These are phyloP conservation scores for Bisporella sp. DNA, from an alignment of 2,329 filamentous ascomycete genomes.

Conservation along the genomic window DNA sequence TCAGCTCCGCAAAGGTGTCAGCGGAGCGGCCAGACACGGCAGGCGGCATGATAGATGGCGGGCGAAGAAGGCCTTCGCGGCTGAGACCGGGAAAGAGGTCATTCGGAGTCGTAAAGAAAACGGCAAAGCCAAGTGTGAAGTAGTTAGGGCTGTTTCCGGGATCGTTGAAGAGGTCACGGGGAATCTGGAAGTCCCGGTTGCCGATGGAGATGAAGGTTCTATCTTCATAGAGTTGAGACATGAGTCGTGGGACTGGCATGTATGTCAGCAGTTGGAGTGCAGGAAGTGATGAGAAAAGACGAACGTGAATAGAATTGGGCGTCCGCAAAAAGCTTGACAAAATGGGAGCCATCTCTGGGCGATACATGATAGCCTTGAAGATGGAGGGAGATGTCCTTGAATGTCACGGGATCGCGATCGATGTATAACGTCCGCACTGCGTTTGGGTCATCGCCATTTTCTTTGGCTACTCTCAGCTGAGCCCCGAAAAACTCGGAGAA, in stretches of 20 bases:
- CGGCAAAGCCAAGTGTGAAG: slow-evolving; percentile 83
- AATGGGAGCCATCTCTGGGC: slow-evolving; percentile 76
- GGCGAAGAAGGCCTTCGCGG: slow-evolving; percentile 70
- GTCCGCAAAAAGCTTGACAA: slow-evolving; percentile 88
- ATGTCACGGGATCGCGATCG: slow-evolving; percentile 84
- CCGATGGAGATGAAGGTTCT: slow-evolving; percentile 92
- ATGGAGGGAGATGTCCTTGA: slow-evolving; percentile 82
- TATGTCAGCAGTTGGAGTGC: neutral
- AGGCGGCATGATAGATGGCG: slow-evolving; percentile 79
- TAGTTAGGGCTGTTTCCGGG: slow-evolving; percentile 93
- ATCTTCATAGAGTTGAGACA: slow-evolving; percentile 84
- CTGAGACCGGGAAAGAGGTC: slow-evolving; percentile 84
- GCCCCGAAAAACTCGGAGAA: slow-evolving; percentile 91
- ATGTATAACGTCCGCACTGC: slow-evolving; percentile 80
- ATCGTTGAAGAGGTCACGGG: slow-evolving; percentile 75
- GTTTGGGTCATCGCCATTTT: slow-evolving; percentile 32
- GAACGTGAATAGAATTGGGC: slow-evolving; percentile 87
- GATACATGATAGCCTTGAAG: slow-evolving; percentile 86
- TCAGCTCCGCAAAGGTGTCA: slow-evolving; percentile 75
- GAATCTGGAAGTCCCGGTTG: slow-evolving; percentile 79
- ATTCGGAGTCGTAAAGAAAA: slow-evolving; percentile 74
- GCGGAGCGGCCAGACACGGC: slow-evolving; percentile 73
- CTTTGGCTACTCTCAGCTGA: slow-evolving; percentile 61
- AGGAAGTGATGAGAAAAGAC: slow-evolving; percentile 21
- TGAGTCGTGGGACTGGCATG: slow-evolving; percentile 69